Evolutionary conservation across 2,329 filamentous ascomycete species (phyloP).

Genomic region (Coniochaeta sp.): DNA sequence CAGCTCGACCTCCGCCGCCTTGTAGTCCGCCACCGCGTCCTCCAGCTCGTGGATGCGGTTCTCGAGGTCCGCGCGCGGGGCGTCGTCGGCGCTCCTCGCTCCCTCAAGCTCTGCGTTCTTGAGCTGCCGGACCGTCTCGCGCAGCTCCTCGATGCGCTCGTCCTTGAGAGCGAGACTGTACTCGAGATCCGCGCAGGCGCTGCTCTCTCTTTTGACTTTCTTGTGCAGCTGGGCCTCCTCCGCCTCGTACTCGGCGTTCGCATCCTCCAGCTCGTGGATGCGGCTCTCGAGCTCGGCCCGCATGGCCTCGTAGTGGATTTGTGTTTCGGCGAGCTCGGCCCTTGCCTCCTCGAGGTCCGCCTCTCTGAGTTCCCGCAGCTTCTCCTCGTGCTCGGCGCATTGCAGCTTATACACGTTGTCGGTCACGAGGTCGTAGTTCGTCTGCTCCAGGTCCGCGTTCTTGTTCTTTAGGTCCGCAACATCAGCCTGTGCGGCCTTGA

Average conservation of each 20-base stretch:
- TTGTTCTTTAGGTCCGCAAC: background rate
- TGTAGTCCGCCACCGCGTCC: background rate
- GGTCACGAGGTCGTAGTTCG: background rate
- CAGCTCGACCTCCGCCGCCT: background rate
- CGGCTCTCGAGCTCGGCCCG: background rate
- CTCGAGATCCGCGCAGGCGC: background rate
- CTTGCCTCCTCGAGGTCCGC: background rate
- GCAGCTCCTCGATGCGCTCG: background rate
- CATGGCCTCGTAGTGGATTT: too few species aligned
- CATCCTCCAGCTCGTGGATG: conserved; percentile 1
- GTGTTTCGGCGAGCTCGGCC: background rate
- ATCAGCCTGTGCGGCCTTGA: background rate
- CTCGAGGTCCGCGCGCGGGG: background rate
- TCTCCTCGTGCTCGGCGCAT: background rate
- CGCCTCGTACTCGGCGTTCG: background rate
- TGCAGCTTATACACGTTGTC: background rate
- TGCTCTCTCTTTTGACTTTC: background rate
- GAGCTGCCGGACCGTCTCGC: background rate
- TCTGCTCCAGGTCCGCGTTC: background rate
- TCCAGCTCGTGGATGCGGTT: background rate
- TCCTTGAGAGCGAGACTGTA: background rate
- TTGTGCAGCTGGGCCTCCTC: background rate
- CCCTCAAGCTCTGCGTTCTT: too few species aligned
- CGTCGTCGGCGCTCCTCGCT: too few species aligned
- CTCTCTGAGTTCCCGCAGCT: background rate